Evolutionary conservation across 805 yeast genomes (phyloP), one percentile per base, ranked within the genome.

Genomic region (Metschnikowia similis): DNA sequence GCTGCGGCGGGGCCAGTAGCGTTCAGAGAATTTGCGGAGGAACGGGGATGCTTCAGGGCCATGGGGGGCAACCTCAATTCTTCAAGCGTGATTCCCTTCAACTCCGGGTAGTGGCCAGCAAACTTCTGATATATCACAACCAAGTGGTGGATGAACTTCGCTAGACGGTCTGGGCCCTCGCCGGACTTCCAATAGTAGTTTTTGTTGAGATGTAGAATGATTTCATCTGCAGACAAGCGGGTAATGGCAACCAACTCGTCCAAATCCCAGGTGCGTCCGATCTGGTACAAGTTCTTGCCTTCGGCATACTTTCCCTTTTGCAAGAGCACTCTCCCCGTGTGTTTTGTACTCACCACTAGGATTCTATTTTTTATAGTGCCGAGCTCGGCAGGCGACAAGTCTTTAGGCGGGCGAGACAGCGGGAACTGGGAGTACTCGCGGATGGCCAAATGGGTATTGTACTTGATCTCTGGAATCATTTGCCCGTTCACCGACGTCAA

Each of bases 261-360:
- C 59, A 92, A 70, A 54, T 82, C 83, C 98, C 98, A 91, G 2
- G 96, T 86, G 60, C 97, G 79, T 31, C 98, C 98, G 46, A 91
- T 88, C 67, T 91, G 97, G 59, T 87, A 82, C 1, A 83, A 66
- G 0, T 87, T 84, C 57, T 87, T 87, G 35, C 58, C 62, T 8
- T 79, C 72, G 57, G 86, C 85, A 63, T 82, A 89, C 59, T 95
- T 83, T 2, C 95, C 96, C 66, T 92, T 91, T 64, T 90, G 96
- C 10, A 91, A 59, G 50, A 83, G 75, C 31, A 87, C 84, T 27
- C 85, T 69, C 0, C 92, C 92, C 6, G 84, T 76, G 43, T 78
- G 73, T 61, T 85, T 81, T 2, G 79, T 81, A 35, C 91, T 81
- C 17, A 84, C 65, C 10, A 80, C 78, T 51, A 87, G 66, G 4